Conservation (phyloP, 2,329 filamentous ascomycete genomes). For the Clonostachys rhizophaga region DNA sequence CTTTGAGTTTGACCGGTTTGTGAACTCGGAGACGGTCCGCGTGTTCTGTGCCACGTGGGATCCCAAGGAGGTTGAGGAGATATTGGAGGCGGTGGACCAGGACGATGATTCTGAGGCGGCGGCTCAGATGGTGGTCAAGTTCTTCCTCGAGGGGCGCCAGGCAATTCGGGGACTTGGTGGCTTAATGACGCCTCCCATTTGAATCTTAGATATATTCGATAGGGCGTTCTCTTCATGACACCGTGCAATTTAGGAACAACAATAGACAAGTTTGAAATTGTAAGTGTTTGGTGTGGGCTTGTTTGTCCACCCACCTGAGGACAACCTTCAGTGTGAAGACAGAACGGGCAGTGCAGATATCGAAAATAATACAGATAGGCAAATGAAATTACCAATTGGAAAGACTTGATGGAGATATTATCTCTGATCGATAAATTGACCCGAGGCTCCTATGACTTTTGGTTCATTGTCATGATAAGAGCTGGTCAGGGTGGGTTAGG, state of each 20-base stretch:
- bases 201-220: no score
- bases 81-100: constrained; percentile 6
- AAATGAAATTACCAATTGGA: no score
- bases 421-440: no score
- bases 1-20: constrained; percentile 34
- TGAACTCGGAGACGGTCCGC: constrained; percentile 28
- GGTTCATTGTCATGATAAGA: no score
- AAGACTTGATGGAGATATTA: no score
- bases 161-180: not conserved
- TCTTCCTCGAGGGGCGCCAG: constrained; percentile 6
- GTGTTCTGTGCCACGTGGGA: constrained; percentile 19
- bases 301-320: not conserved
- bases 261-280: not conserved
- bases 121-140: constrained; percentile 11
- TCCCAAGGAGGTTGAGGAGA: constrained; percentile 1
- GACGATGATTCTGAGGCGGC: constrained; percentile 10
- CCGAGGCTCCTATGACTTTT: no score
- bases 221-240: no score
- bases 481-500: no score
- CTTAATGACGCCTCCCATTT: constrained; percentile 1
- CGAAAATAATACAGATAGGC: no score
- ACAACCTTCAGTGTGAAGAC: no score
- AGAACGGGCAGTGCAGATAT: no score
- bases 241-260: no score
- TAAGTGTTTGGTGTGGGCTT: not conserved